phyloP scores from a whole-genome alignment of 2,329 filamentous ascomycete species.

The Magnaporthales sp. region DNA sequence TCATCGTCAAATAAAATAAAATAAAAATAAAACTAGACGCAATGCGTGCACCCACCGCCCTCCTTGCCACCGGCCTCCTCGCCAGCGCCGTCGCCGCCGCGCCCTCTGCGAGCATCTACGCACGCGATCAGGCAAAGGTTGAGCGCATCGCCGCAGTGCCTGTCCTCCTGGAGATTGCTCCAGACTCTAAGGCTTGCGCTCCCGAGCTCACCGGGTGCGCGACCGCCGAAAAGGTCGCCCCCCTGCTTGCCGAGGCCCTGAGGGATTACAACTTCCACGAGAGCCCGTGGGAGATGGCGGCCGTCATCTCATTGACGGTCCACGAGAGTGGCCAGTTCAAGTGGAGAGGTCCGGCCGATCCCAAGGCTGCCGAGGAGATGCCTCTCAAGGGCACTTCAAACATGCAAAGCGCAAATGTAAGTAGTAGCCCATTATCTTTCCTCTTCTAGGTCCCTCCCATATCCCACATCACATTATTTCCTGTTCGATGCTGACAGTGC shows the following conservation, averaged over 20 bases:
- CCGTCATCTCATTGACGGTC: slow-evolving; percentile 60
- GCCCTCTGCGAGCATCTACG: not conserved
- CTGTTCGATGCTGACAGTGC: slow-evolving; percentile 59
- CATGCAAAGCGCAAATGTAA: slow-evolving; percentile 13
- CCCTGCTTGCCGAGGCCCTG: slow-evolving; percentile 48
- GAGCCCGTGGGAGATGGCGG: slow-evolving; percentile 51
- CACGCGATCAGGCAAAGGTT: not conserved
- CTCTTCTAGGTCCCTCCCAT: not conserved
- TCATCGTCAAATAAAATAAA: no score
- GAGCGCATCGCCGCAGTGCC: not conserved
- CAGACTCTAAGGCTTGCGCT: slow-evolving; percentile 46
- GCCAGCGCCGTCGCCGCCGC: not conserved
- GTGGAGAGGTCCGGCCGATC: slow-evolving; percentile 58
- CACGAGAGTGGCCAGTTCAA: slow-evolving; percentile 63
- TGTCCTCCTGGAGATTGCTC: slow-evolving; percentile 32
- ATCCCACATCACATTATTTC: no score
- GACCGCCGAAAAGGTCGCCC: slow-evolving; percentile 53
- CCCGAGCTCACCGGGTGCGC: slow-evolving; percentile 47
- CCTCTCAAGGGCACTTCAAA: slow-evolving; percentile 43
- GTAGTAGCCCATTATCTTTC: not conserved
- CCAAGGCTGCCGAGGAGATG: slow-evolving; percentile 28
- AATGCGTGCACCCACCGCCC: not conserved
- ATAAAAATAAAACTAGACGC: not conserved
- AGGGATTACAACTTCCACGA: slow-evolving; percentile 43
- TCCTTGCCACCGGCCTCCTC: not conserved